Evolutionary conservation across 345 rosid species (phyloP), one percentile per base, ranked within the genome.

Genomic region (Hirschfeldia incana): DNA sequence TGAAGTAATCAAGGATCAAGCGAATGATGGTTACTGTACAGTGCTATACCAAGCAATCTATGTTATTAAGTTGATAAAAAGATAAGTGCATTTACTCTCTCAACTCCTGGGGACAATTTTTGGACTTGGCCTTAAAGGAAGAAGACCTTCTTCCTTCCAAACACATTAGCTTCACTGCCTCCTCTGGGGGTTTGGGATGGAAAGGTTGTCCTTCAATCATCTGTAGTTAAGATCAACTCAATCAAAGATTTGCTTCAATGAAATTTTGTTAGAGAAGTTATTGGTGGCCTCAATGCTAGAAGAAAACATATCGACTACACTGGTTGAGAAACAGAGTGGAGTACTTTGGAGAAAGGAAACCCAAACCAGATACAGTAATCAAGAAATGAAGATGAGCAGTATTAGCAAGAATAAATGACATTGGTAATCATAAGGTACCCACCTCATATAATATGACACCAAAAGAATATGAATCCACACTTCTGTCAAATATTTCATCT

Each of bases 201-300:
- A 95, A 93, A 76, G 98, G 99, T 65, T 76, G 88, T 53, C 98
- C 99, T 79, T 95, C 98, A 65, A 93, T 85, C 98, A 93, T 95
- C 99, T 95, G 84, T 2, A 73, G 15, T 55, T 27, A 70, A 66
- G 30, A 65, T 33, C 2, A 51, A 51, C 26, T 5, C 0, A 15
- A 66, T 15, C 21, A 21, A 21, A 21, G 21, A 21, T 21, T 21
- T 79, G 16, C 37, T 69, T 26, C 76, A 15, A 12, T 30, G 36
- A 39, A 29, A 65, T 21, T 21, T 21, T 21, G 21, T 21, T 21
- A 21, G 21, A 21, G 21, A 21, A 21, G 21, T 21, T 21, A 21
- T 21, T 21, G 21, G 21, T 21, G 21, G 21, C 21, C 21, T 21
- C 21, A 21, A 21, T 21, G 21, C 21, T 21, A 21, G 21, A 21